Conservation (phyloP, 257 asterid genomes). For the Verbena officinalis region DNA sequence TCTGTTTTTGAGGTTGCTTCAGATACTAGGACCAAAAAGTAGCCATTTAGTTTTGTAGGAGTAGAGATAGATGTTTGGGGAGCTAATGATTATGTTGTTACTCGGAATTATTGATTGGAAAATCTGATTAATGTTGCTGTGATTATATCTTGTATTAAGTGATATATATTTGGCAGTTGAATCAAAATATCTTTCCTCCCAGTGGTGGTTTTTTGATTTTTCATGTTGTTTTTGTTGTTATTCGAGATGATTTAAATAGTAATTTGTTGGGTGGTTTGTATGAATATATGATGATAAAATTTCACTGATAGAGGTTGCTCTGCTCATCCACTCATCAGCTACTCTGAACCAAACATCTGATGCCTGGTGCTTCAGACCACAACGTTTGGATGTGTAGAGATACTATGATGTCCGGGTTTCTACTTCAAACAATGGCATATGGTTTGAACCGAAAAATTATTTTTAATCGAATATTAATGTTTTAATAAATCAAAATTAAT, state of each 20-base stretch:
- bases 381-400: neutral
- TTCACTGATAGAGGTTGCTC: constrained; percentile 16
- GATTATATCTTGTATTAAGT: neutral
- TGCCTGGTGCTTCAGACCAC: neutral
- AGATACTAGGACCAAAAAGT: constrained; percentile 28
- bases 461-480: no score
- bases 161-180: no score
- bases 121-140: neutral
- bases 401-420: neutral
- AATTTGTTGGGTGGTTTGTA: neutral
- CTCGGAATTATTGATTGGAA: constrained; percentile 1
- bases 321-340: constrained; percentile 23
- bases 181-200: neutral
- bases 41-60: constrained; percentile 7
- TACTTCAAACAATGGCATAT: neutral
- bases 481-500: no score
- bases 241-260: neutral
- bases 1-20: constrained; percentile 34
- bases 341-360: constrained; percentile 31
- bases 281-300: constrained; percentile 32
- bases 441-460: neutral
- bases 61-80: constrained; percentile 11
- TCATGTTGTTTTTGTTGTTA: neutral
- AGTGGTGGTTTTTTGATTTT: neutral
- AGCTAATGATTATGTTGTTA: neutral